These are phyloP conservation scores for Backusella liffmaniae DNA, from an alignment of 192 early-diverging fungal genomes.

Conservation along the genomic window DNA sequence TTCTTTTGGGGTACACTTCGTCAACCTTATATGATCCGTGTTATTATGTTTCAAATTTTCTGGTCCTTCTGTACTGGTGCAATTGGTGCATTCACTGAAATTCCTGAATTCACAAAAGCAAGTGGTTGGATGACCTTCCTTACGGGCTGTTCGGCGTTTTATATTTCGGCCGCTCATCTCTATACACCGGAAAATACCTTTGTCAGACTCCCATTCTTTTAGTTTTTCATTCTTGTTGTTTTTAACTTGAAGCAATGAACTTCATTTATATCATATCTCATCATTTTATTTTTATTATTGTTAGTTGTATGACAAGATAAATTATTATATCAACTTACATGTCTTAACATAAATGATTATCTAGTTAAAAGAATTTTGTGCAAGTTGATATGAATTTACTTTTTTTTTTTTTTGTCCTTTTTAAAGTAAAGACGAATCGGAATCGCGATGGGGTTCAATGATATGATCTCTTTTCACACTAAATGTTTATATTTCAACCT, in stretches of 20 bases:
- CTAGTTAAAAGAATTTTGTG: neutral
- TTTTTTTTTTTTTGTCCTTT: neutral
- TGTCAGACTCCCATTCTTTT: conserved; percentile 18
- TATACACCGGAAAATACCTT: conserved; percentile 1
- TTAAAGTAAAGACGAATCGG: neutral
- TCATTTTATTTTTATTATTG: neutral
- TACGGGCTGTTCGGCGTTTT: conserved; percentile 17
- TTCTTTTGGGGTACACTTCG: conserved; percentile 22
- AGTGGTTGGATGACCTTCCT: conserved; percentile 27
- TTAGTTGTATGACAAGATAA: neutral
- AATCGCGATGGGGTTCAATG: neutral
- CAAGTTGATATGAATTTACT: neutral
- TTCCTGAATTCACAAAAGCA: neutral
- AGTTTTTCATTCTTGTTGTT: neutral
- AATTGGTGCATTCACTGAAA: conserved; percentile 4
- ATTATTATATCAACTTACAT: neutral
- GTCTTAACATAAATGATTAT: neutral
- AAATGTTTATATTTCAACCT: neutral
- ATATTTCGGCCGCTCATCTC: conserved; percentile 13
- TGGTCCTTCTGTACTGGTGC: conserved; percentile 17
- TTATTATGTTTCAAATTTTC: conserved; percentile 21
- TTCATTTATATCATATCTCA: neutral
- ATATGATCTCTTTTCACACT: neutral
- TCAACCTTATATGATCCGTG: conserved; percentile 19
- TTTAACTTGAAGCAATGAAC: neutral